A percentile compares a stretch with the other conserved stretches of the same genome.
Evolutionary conservation across 306 rosid genomes (phyloP).

Genomic region (Betula pendula): DNA sequence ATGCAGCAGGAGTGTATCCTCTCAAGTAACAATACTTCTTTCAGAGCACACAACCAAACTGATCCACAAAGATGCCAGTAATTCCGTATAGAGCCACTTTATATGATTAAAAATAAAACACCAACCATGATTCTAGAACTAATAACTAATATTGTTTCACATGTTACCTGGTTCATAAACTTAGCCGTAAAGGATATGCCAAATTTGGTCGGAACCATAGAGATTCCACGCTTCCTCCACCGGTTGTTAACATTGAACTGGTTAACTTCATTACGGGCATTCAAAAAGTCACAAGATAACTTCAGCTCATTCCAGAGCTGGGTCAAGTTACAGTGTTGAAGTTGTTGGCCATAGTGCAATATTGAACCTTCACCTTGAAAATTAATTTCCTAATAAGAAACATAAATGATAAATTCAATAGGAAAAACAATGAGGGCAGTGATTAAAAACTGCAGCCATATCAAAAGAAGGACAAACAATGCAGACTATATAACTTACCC

Average conservation of each 20-base stretch:
- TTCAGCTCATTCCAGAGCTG: conserved; percentile 78
- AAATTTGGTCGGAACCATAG: conserved; percentile 89
- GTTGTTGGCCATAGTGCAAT: conserved; percentile 74
- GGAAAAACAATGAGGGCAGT: conserved; percentile 16
- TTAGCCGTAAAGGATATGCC: conserved; percentile 89
- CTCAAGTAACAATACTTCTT: conserved; percentile 1
- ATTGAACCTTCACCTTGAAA: conserved; percentile 89
- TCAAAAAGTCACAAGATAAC: conserved; percentile 65
- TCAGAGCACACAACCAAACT: neutral
- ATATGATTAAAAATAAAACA: neutral
- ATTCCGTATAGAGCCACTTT: neutral
- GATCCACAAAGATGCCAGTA: neutral
- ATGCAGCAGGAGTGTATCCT: neutral
- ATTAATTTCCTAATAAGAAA: conserved; percentile 66
- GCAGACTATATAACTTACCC: conserved; percentile 48
- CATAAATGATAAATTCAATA: conserved; percentile 25
- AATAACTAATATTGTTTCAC: neutral
- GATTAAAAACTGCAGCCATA: conserved; percentile 23
- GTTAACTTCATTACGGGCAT: conserved; percentile 67
- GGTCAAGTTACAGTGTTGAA: conserved; percentile 68
- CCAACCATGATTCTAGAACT: neutral
- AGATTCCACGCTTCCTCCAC: conserved; percentile 92
- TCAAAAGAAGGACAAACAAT: conserved; percentile 2
- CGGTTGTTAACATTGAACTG: conserved; percentile 65
- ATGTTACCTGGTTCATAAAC: conserved; percentile 86